These are phyloP conservation scores for Monosporascus ibericus DNA, from an alignment of 2,329 filamentous ascomycete genomes.

Conservation along the genomic window DNA sequence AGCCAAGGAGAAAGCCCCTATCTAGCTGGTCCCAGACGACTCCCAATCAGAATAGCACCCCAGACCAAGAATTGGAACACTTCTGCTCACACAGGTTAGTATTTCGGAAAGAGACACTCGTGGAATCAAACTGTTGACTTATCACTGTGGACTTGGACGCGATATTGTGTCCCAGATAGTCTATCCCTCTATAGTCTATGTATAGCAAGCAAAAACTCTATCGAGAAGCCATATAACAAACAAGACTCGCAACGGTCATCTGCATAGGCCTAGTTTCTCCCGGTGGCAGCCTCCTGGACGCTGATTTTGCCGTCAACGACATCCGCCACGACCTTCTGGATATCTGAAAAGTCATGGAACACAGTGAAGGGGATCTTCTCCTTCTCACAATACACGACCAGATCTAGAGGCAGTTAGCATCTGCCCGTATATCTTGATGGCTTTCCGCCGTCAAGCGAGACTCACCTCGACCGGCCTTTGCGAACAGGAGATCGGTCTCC, in stretches of 20 bases:
- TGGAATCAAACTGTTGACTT: no score
- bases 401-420: constrained; percentile 47
- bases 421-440: constrained; percentile 1
- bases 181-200: not conserved
- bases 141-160: no score
- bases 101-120: no score
- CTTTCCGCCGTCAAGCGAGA: not conserved
- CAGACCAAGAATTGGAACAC: no score
- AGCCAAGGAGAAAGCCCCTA: no score
- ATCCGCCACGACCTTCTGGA: constrained; percentile 68
- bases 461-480: constrained; percentile 80
- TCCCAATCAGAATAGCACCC: no score
- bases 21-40: no score
- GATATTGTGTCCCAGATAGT: no score
- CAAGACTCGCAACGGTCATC: not conserved
- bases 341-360: constrained; percentile 78
- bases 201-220: not conserved
- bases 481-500: constrained; percentile 90
- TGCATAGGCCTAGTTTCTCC: constrained; percentile 17
- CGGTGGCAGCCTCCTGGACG: constrained; percentile 62
- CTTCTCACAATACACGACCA: constrained; percentile 79
- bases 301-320: constrained; percentile 68
- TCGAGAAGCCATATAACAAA: not conserved
- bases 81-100: no score
- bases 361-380: constrained; percentile 82